Evolutionary conservation across 495 filamentous ascomycete genomes (phyloP), one percentile per base, ranked within the genome.

Genomic region (Penicillium taxi): DNA sequence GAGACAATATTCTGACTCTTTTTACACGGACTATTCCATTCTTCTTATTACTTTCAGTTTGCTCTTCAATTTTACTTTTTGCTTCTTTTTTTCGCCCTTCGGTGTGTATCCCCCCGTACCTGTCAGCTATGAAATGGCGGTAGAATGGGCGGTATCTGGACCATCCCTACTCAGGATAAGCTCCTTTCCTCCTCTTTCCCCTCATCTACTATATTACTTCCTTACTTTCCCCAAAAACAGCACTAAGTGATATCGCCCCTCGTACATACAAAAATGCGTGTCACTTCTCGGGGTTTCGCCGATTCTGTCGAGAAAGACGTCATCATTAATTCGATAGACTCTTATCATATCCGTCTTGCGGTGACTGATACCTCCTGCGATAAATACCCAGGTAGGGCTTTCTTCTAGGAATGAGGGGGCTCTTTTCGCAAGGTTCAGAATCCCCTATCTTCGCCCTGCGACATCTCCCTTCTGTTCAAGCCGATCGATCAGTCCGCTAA

Each of bases 381-480:
- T 52, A 69, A 65, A 48, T 69, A 69, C 47, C 63, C 63, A 50
- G 64, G 64, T 65, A 41, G 41, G 61, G 11, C 9, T 27, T 11
- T 20, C 27, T 33, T 34, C 20, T 19, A 37, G 6, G 5, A 11
- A 20, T 34, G 26, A 19, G 32, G 19, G 21, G 19, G 32, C 20
- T 16, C 17, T 34, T 13, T 24, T 20, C 22, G 46, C 39, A 44
- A 44, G 42, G 37, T 23, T 34, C 5, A 24, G 13, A 29, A n/a
- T 30, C 26, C 32, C 32, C 25, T 9, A 23, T 18, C 26, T 22
- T 24, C 16, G 12, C 26, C 27, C 7, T n/a, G 19, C 20, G 26
- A 9, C 5, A 13, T 12, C 23, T 9, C 18, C 33, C n/a, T 15
- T 6, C n/a, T n/a, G n/a, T n/a, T n/a, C n/a, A n/a, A n/a, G n/a